Conservation (phyloP, 106 monocot species). For the Dioscorea alata region DNA sequence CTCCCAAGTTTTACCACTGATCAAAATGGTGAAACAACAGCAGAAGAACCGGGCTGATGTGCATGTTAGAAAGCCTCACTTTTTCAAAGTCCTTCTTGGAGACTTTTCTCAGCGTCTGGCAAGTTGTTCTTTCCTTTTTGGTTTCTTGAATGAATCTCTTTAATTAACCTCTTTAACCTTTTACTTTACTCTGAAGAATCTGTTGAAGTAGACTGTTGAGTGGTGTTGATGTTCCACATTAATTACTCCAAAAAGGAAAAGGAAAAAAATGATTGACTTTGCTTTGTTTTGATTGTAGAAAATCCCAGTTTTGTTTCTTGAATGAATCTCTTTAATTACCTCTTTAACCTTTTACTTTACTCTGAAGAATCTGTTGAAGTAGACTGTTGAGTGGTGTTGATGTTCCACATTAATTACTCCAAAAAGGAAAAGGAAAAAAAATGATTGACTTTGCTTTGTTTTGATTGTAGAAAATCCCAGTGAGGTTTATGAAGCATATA, state of each 20-base stretch:
- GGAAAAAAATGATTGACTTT: no score
- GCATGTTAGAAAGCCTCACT: constrained; percentile 25
- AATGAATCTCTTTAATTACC: neutral
- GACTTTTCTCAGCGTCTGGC: constrained; percentile 28
- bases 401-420: no score
- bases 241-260: no score
- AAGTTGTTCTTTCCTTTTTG: neutral
- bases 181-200: no score
- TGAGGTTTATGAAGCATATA: constrained; percentile 20
- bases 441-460: no score
- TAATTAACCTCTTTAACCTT: no score
- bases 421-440: no score
- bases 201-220: no score
- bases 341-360: no score
- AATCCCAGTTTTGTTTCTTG: constrained; percentile 7
- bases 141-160: neutral
- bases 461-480: constrained; percentile 6
- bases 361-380: no score
- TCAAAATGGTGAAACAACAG: constrained; percentile 5
- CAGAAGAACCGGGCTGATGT: neutral
- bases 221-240: no score
- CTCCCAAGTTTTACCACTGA: neutral
- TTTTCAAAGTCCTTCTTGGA: constrained; percentile 41
- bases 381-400: no score
- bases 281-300: neutral